Conservation (phyloP, 2,329 filamentous ascomycete genomes). For the Talaromyces albobiverticillius region DNA sequence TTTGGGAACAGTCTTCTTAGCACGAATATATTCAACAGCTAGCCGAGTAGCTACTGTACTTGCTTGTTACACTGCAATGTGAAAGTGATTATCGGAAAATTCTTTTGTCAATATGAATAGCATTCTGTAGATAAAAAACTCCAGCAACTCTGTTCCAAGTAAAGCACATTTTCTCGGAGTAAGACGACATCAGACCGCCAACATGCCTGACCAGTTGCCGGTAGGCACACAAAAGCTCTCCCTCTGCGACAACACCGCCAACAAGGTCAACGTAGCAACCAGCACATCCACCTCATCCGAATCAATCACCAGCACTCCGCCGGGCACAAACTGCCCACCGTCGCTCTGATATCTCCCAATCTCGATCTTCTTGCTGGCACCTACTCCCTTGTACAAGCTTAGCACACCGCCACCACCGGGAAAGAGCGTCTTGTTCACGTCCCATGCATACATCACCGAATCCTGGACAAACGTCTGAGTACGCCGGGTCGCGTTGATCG, state of each 20-base stretch:
- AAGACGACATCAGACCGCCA: constrained; percentile 17
- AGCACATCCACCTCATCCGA: constrained; percentile 12
- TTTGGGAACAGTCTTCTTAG: too few relatives aligned
- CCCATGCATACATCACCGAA: constrained; percentile 12
- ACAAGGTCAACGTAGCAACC: constrained; percentile 11
- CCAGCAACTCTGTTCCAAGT: too few relatives aligned
- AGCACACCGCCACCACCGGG: constrained; percentile 13
- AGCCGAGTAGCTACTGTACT: too few relatives aligned
- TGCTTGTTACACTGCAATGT: too few relatives aligned
- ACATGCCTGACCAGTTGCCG: constrained; percentile 21
- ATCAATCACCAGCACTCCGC: constrained; percentile 10
- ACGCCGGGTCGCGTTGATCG: constrained; percentile 11
- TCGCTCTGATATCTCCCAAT: constrained; percentile 14
- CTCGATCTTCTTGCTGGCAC: constrained; percentile 8
- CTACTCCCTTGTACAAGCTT: constrained; percentile 11
- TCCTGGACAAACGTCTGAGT: constrained; percentile 12
- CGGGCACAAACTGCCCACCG: constrained; percentile 9
- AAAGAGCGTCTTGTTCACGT: constrained; percentile 13
- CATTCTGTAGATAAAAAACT: too few relatives aligned
- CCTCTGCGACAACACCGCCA: constrained; percentile 11
- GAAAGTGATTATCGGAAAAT: too few relatives aligned
- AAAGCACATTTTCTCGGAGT: too few relatives aligned
- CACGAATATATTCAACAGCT: too few relatives aligned
- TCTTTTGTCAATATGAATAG: too few relatives aligned
- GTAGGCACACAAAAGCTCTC: constrained; percentile 13